Percentiles rank a stretch among this genome's conserved stretches.
Evolutionary conservation across 2,329 filamentous ascomycete species (phyloP).

Genomic region (Pseudogymnoascus verrucosus): DNA sequence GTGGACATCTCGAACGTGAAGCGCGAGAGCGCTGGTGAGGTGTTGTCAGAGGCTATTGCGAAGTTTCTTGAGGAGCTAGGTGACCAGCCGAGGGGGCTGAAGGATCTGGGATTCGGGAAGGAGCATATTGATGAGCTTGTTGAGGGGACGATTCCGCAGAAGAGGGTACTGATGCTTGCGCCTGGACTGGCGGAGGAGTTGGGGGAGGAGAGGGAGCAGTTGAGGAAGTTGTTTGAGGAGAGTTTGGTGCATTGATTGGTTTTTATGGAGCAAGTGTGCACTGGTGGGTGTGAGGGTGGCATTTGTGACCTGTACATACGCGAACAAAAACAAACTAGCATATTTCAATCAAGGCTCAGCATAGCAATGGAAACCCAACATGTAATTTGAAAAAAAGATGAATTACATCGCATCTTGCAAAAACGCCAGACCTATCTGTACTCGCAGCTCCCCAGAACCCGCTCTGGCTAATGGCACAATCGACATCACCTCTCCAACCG

Average conservation of each 20-base stretch:
- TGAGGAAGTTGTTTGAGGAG: constrained; percentile 61
- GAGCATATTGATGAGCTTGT: constrained; percentile 76
- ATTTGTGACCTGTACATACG: not conserved
- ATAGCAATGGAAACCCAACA: not conserved
- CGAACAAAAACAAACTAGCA: not conserved
- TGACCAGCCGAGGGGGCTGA: constrained; percentile 82
- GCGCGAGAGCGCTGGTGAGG: constrained; percentile 79
- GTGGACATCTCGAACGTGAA: constrained; percentile 84
- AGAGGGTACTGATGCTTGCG: constrained; percentile 82
- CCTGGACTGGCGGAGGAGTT: constrained; percentile 68
- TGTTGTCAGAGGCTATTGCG: constrained; percentile 73
- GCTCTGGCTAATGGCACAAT: not conserved
- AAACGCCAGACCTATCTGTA: not conserved
- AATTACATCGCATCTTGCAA: not conserved
- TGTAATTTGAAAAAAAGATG: not conserved
- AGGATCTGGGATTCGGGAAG: constrained; percentile 68
- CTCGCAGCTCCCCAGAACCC: not conserved
- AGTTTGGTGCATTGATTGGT: constrained; percentile 42
- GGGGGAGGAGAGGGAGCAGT: constrained; percentile 62
- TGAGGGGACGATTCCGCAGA: constrained; percentile 90
- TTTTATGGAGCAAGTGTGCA: not conserved
- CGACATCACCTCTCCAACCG: not conserved
- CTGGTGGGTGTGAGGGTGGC: not conserved
- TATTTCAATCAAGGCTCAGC: not conserved
- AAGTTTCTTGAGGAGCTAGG: constrained; percentile 77